These are phyloP conservation scores for Plasmodium relictum DNA, from an alignment of 169 alveolate species.

Conservation along the genomic window DNA sequence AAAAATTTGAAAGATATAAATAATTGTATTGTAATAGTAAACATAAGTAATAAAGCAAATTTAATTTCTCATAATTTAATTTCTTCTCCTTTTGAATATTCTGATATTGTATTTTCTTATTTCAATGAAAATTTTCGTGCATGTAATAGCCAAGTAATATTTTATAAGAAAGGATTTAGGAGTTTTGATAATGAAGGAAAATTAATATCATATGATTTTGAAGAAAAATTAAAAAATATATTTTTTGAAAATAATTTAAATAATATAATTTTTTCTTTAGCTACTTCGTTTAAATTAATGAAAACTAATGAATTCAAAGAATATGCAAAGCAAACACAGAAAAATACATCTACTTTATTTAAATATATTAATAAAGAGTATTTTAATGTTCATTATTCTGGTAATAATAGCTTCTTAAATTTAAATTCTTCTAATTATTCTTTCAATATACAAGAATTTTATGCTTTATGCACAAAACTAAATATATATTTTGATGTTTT, in stretches of 20 bases:
- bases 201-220: constrained; percentile 63
- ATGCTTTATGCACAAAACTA: constrained; percentile 31
- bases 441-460: constrained; percentile 53
- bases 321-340: constrained; percentile 19
- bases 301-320: constrained; percentile 58
- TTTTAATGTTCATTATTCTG: constrained; percentile 31
- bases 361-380: constrained; percentile 24
- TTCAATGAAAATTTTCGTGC: constrained; percentile 73
- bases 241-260: constrained; percentile 32
- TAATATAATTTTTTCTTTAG: constrained; percentile 42
- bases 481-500: constrained; percentile 51
- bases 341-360: constrained; percentile 35
- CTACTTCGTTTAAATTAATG: constrained; percentile 67
- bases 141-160: constrained; percentile 44
- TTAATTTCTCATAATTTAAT: constrained; percentile 40
- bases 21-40: constrained; percentile 37
- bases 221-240: constrained; percentile 40
- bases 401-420: constrained; percentile 47
- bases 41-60: constrained; percentile 68
- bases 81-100: constrained; percentile 43
- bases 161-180: constrained; percentile 66
- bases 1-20: constrained; percentile 28
- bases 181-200: constrained; percentile 25
- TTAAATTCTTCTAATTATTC: not conserved
- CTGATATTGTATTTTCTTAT: constrained; percentile 61